phyloP scores from a whole-genome alignment of 2,329 filamentous ascomycete genomes.

The Saccharata proteae region DNA sequence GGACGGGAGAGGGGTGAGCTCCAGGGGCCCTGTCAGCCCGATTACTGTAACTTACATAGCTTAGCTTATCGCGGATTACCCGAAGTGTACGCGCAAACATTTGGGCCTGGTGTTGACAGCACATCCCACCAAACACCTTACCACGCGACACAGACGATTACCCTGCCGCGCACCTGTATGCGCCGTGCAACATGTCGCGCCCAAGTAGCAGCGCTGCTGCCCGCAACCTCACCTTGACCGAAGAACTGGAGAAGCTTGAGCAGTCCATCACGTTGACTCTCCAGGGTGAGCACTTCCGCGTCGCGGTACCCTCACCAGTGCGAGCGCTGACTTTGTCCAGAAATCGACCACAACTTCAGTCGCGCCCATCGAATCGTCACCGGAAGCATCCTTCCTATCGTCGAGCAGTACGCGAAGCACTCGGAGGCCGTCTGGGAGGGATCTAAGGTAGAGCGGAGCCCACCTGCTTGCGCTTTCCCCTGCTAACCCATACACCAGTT shows the following conservation, averaged over 20 bases:
- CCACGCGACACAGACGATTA: slow-evolving; percentile 1
- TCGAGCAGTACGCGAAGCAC: slow-evolving; percentile 91
- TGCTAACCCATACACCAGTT: slow-evolving; percentile 55
- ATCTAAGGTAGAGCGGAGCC: slow-evolving; percentile 54
- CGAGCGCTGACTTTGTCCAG: slow-evolving; percentile 35
- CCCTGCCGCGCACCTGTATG: no score
- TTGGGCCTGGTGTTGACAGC: slow-evolving; percentile 6
- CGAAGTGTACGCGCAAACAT: neutral
- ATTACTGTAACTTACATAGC: no score
- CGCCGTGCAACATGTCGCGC: slow-evolving; percentile 7
- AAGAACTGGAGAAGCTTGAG: slow-evolving; percentile 90
- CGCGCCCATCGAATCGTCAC: slow-evolving; percentile 94
- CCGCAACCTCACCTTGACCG: slow-evolving; percentile 65
- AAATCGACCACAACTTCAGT: slow-evolving; percentile 98
- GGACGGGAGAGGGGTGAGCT: neutral
- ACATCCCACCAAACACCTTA: neutral
- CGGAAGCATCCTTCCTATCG: slow-evolving; percentile 78
- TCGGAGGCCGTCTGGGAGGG: slow-evolving; percentile 93
- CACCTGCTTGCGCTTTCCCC: slow-evolving; percentile 1
- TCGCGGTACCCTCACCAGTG: slow-evolving; percentile 5
- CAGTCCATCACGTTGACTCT: slow-evolving; percentile 93
- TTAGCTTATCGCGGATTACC: neutral
- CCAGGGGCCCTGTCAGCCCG: no score
- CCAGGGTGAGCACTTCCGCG: slow-evolving; percentile 51
- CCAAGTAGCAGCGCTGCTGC: slow-evolving; percentile 20